Base-by-base conservation (phyloP, 495 filamentous ascomycete genomes). In the Coniosporium apollinis region DNA sequence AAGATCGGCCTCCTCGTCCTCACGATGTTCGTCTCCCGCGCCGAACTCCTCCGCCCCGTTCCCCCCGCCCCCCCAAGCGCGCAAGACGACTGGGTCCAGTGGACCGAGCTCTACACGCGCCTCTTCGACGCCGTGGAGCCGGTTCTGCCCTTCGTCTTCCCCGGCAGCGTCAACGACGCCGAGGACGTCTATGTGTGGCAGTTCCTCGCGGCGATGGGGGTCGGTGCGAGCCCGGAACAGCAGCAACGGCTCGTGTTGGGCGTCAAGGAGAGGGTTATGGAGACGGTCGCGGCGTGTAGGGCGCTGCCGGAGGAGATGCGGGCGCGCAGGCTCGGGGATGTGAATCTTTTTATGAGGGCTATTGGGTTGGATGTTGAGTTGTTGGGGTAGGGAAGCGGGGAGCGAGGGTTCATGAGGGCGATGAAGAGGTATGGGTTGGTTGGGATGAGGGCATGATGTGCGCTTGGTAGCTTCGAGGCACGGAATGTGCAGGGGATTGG, bases 211-310 rank as follows among this genome's bases (percentile, higher is more conserved):
- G 84, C 86, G 6, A 76, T 91, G 41, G 89, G 89, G 28, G 84
- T 92, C 42, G 85, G 83, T 22, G 86, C 89, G 22, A 84, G 70
- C 54, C 82, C 82, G 5, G 79, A 87, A 37, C 89, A 96, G 56
- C 91, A 97, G 57, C 84, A 92, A 56, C 67, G 83, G 30, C 63
- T 97, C 30, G 89, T 97, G 2, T 70, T 93, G 51, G 85, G 83
- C 33, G 91, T 97, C 33, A 97, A 94, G 75, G 91, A 96, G 46
- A 75, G 86, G 37, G 89, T 97, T 36, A 91, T 96, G 84, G 89
- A 94, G 50, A 96, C 89, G 2, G 79, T 94, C 5, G 59, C 64
- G 24, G 72, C 91, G 21, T 76, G 80, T 50, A 93, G 89, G 63
- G 82, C 79, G 2, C 70, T 96, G 10, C 89, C 91, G 9, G 65